Conservation (phyloP, 257 asterid species). For the Cinchona pubescens region DNA sequence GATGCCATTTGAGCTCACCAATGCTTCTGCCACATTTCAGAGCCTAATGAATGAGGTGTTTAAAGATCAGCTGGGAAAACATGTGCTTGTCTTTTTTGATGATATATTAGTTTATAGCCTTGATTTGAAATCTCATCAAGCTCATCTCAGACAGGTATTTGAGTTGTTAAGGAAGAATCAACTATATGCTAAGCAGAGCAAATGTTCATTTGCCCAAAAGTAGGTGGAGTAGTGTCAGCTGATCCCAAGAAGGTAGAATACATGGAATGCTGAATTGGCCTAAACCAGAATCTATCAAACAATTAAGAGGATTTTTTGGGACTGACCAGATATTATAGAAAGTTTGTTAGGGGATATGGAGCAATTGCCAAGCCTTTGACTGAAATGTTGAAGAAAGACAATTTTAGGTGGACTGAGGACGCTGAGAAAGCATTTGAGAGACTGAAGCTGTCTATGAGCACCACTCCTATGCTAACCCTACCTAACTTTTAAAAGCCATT, state of each 20-base stretch:
- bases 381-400: neutral
- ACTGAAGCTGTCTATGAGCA: neutral
- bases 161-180: neutral
- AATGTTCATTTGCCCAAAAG: neutral
- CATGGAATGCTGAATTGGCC: neutral
- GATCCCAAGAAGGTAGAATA: constrained; percentile 1
- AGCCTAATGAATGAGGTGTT: neutral
- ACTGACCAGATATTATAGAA: neutral
- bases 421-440: neutral
- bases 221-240: neutral
- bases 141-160: neutral
- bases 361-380: neutral
- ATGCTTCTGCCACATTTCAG: neutral
- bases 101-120: constrained; percentile 9
- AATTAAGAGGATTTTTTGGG: neutral
- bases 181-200: neutral
- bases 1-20: too few species aligned
- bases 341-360: neutral
- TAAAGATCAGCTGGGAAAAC: neutral
- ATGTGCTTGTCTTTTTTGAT: constrained; percentile 13
- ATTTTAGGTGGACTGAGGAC: neutral
- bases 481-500: neutral
- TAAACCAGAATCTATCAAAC: neutral
- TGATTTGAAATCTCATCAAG: too few species aligned
- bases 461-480: neutral